Percentiles rank a stretch among this genome's conserved stretches.
phyloP scores from a whole-genome alignment of 2,329 filamentous ascomycete genomes.

The Daldinia sp. region DNA sequence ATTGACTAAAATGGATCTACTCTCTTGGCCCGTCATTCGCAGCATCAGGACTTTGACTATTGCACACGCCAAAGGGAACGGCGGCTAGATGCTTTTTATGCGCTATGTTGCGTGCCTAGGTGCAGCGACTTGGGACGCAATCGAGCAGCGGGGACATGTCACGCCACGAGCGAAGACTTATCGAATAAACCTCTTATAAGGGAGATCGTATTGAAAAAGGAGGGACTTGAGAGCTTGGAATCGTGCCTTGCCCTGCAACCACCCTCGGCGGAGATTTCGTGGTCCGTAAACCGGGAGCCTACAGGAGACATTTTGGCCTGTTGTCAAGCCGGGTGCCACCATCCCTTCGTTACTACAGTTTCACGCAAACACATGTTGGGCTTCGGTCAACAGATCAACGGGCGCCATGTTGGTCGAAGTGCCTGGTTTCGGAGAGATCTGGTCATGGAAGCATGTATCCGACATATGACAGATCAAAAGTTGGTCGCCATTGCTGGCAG shows the following conservation, averaged over 20 bases:
- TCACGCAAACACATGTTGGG: conserved; percentile 2
- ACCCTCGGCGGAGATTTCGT: conserved; percentile 46
- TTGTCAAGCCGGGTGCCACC: conserved; percentile 21
- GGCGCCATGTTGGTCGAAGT: background rate
- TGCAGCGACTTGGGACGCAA: background rate
- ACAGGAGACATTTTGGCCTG: conserved; percentile 28
- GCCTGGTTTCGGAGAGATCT: conserved; percentile 11
- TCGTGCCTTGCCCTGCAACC: conserved; percentile 38
- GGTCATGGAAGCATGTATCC: conserved; percentile 6
- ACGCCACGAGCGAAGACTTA: background rate
- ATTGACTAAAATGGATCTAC: background rate
- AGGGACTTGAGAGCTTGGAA: conserved; percentile 29
- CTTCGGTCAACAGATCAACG: background rate
- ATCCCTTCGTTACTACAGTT: conserved; percentile 10
- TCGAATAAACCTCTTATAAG: background rate
- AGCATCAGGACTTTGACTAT: background rate
- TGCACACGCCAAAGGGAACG: background rate
- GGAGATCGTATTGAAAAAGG: background rate
- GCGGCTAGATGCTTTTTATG: conserved; percentile 1
- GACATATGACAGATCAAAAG: conserved; percentile 8
- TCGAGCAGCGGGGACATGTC: background rate
- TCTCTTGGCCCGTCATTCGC: background rate
- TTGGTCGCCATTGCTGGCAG: conserved; percentile 8
- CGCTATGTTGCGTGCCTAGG: background rate
- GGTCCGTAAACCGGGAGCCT: conserved; percentile 29